A percentile compares a stretch with the other conserved stretches of the same genome.
These are phyloP conservation scores for Colletotrichum sp. DNA, from an alignment of 2,329 filamentous ascomycete genomes.

Conservation along the genomic window DNA sequence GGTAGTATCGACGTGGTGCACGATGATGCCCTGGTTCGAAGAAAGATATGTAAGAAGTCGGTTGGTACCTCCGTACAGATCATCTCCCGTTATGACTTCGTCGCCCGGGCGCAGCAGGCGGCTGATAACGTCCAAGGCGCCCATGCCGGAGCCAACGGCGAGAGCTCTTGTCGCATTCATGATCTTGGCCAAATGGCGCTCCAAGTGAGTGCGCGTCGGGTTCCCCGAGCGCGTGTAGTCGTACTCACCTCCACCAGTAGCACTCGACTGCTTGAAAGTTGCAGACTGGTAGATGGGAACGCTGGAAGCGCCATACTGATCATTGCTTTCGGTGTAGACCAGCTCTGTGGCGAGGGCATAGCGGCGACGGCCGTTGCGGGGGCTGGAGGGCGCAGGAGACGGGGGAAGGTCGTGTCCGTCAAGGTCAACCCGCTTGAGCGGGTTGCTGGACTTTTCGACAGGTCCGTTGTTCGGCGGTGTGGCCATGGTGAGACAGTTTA, in stretches of 20 bases:
- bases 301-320: conserved; percentile 96
- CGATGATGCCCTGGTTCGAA: conserved; percentile 86
- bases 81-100: conserved; percentile 96
- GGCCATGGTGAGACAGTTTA: conserved; percentile 10
- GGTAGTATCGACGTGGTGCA: conserved; percentile 97
- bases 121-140: conserved; percentile 94
- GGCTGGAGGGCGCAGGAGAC: conserved; percentile 91
- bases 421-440: conserved; percentile 69
- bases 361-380: conserved; percentile 77
- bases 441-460: conserved; percentile 30
- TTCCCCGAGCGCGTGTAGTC: conserved; percentile 99
- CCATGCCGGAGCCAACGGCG: conserved; percentile 97
- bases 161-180: conserved; percentile 94
- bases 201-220: conserved; percentile 92
- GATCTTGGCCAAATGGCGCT: conserved; percentile 97
- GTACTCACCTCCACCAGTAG: conserved; percentile 83
- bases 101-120: conserved; percentile 89
- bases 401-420: conserved; percentile 87
- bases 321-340: conserved; percentile 93
- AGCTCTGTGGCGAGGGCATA: conserved; percentile 96
- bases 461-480: conserved; percentile 14
- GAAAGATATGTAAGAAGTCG: conserved; percentile 91
- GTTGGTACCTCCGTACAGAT: conserved; percentile 95
- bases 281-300: conserved; percentile 98
- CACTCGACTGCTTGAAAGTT: conserved; percentile 93